Evolutionary conservation across 2,329 filamentous ascomycete genomes (phyloP).

Genomic region (Aspergillus vadensis): DNA sequence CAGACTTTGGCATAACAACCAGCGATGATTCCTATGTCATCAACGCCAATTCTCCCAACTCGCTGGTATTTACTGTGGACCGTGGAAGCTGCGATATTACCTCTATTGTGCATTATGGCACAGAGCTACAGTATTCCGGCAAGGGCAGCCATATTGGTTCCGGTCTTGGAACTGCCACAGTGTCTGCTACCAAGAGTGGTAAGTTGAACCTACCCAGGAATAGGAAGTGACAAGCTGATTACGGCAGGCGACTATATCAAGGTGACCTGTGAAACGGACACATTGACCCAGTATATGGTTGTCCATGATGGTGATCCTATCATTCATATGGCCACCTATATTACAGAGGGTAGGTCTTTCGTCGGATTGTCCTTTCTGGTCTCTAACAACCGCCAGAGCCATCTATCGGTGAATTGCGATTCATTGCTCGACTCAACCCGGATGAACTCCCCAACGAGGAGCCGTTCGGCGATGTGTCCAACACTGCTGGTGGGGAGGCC

Average conservation of each 20-base stretch:
- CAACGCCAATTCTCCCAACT: slow-evolving; percentile 53
- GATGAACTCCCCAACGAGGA: slow-evolving; percentile 55
- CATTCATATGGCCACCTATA: slow-evolving; percentile 65
- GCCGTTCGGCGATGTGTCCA: slow-evolving; percentile 59
- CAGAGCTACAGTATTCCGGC: slow-evolving; percentile 59
- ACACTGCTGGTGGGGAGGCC: slow-evolving; percentile 54
- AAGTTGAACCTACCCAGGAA: not conserved
- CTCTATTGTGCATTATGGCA: slow-evolving; percentile 62
- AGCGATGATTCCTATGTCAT: slow-evolving; percentile 42
- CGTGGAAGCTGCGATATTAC: slow-evolving; percentile 63
- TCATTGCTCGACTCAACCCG: slow-evolving; percentile 62
- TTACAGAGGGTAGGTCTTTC: slow-evolving; percentile 45
- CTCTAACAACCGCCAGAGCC: slow-evolving; percentile 44
- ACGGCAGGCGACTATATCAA: slow-evolving; percentile 55
- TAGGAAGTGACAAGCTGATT: not conserved
- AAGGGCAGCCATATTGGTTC: slow-evolving; percentile 61
- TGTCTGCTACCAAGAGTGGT: slow-evolving; percentile 50
- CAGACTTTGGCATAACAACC: slow-evolving; percentile 33
- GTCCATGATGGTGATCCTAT: slow-evolving; percentile 61
- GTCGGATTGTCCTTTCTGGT: not conserved
- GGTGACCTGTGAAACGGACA: slow-evolving; percentile 61
- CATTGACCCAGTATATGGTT: slow-evolving; percentile 66
- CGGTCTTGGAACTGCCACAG: slow-evolving; percentile 60
- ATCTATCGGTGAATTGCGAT: slow-evolving; percentile 62
- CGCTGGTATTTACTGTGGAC: slow-evolving; percentile 55